These are phyloP conservation scores for Jacaranda copaia DNA, from an alignment of 257 asterid species.

Conservation along the genomic window DNA sequence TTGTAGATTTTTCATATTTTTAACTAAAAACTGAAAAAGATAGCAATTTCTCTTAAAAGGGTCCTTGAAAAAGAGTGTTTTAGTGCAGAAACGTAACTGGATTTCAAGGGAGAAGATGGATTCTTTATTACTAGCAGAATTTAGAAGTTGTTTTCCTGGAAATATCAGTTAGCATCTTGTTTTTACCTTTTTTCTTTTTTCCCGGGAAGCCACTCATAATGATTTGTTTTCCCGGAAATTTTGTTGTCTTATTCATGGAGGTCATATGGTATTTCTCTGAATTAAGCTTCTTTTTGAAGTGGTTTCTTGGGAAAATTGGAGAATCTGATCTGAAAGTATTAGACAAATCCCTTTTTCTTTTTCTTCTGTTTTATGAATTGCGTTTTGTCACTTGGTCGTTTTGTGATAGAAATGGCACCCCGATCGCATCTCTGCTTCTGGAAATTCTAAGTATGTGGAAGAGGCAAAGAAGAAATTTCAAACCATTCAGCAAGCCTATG, in stretches of 20 bases:
- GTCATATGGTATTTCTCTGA: not conserved
- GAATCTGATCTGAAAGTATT: conserved; percentile 21
- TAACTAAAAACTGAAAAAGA: not conserved
- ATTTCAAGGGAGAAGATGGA: too few species aligned
- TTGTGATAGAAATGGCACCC: conserved; percentile 87
- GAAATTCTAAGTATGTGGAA: conserved; percentile 56
- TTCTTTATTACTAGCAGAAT: too few species aligned
- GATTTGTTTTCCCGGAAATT: not conserved
- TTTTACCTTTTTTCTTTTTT: too few species aligned
- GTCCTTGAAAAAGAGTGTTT: not conserved
- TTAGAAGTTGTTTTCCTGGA: too few species aligned
- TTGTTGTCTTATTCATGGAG: not conserved
- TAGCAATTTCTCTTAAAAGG: not conserved
- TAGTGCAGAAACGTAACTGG: not conserved
- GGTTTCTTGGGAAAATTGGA: not conserved
- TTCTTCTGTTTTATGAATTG: not conserved
- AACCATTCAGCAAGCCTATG: conserved; percentile 86
- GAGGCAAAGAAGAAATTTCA: conserved; percentile 90
- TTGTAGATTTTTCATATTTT: not conserved
- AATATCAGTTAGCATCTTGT: too few species aligned
- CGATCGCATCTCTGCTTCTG: conserved; percentile 75
- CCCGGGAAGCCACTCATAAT: not conserved
- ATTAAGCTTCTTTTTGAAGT: conserved; percentile 40
- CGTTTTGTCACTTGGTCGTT: conserved; percentile 20
- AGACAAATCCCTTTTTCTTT: not conserved